Base-by-base conservation (phyloP, 2,329 filamentous ascomycete genomes). In the Ustulina deusta region DNA sequence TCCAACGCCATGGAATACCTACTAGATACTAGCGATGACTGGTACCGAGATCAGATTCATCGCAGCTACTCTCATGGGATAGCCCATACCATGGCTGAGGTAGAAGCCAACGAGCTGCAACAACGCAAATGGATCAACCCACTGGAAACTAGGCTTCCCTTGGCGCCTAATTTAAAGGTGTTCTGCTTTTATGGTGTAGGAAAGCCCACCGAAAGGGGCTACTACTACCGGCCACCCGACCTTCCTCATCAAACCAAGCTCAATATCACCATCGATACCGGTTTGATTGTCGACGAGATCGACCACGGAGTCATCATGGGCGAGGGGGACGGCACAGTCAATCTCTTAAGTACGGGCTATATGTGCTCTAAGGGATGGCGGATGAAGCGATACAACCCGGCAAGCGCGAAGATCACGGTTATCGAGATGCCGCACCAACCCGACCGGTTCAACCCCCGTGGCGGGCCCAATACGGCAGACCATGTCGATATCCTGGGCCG, bases 371-470 rank as follows among this genome's bases (percentile, higher is more conserved):
- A 91, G 74, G 96, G 96, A 2, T 99, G 96, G 96, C 90, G 90
- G 65, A 92, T 97, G 80, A 94, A 93, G 80, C 87, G 96, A 40
- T 99, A 97, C 79, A 99, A 99, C 75, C 96, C 96, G 0, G 91
- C 93, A 0, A 90, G 91, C 1, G 87, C 91, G 36, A 89, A 93
- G 74, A 83, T 99, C 70, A 97, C 90, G 46, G 92, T 94, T 0
- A 94, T 91, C 69, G 96, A 99, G 82, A 99, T 99, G 96, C 92
- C 91, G 0, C 96, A 99, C 77, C 94, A 98, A 76, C 96, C 96
- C 0, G 95, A 97, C 74, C 84, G 93, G 20, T 99, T 97, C 79
- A 95, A 90, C 74, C 93, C 96, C 0, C 85, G 96, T 61, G 89
- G 89, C 20, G 89, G 89, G 0, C 87, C 88, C 27, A 89, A 88